Conservation (phyloP, 2,329 filamentous ascomycete genomes). For the Cercospora berteroae region DNA sequence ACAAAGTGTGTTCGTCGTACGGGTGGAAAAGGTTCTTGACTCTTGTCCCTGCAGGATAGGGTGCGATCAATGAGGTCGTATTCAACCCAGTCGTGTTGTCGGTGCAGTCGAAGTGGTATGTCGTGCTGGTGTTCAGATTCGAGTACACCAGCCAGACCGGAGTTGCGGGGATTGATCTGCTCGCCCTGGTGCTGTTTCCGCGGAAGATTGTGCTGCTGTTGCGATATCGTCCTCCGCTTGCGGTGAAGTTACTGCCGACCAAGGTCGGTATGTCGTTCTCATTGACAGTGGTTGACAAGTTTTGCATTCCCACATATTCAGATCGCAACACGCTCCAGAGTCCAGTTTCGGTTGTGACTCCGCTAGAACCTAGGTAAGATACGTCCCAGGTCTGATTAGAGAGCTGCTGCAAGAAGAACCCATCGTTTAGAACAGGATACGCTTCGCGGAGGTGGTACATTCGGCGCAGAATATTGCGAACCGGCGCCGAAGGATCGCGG, state of each 20-base stretch:
- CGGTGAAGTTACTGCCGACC: neutral
- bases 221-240: neutral
- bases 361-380: constrained; percentile 51
- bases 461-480: constrained; percentile 58
- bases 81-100: constrained; percentile 33
- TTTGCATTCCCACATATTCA: constrained; percentile 48
- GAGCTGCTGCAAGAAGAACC: constrained; percentile 53
- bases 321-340: constrained; percentile 59
- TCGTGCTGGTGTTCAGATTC: constrained; percentile 47
- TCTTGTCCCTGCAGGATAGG: constrained; percentile 52
- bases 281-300: constrained; percentile 47
- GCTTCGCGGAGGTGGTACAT: constrained; percentile 59
- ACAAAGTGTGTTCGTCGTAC: constrained; percentile 53
- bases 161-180: constrained; percentile 33
- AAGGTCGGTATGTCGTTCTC: neutral
- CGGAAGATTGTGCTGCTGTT: neutral
- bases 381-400: constrained; percentile 55
- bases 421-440: constrained; percentile 58
- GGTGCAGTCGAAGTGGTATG: constrained; percentile 58
- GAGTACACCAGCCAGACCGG: constrained; percentile 52
- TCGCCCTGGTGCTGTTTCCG: neutral
- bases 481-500: constrained; percentile 58
- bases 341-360: constrained; percentile 53
- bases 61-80: constrained; percentile 51
- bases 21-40: constrained; percentile 63